Evolutionary conservation across 2,329 filamentous ascomycete genomes (phyloP), one percentile per base, ranked within the genome.

Genomic region (Epichloe baconii): DNA sequence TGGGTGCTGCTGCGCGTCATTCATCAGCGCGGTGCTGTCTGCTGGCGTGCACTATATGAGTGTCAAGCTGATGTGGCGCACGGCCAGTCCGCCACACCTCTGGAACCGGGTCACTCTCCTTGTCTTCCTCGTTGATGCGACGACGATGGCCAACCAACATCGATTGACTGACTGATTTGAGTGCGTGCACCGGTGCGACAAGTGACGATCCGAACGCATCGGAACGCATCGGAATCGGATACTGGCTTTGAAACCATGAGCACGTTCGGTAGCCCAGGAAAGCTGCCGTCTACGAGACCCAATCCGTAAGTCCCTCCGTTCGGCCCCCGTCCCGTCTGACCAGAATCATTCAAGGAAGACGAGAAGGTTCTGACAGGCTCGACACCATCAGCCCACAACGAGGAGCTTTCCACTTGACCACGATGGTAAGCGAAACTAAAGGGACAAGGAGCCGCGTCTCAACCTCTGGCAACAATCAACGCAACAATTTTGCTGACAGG

Each of bases 331-430:
- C 34, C 21, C 11, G 15, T 35, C 40, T 5, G 17, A n/a, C 15
- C 35, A 11, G 34, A 10, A 35, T 21, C 31, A 5, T 34, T 23
- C 19, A 41, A 51, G 42, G 36, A 43, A 17, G 23, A 19, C 12
- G 3, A 17, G 14, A n/a, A 49, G 46, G 36, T 34, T 45, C 48
- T 53, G 53, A 51, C 49, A 15, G 44, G 11, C 40, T 42, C 31
- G 37, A 10, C 17, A 14, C 40, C 11, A 34, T 44, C 58, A 93
- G 88, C 52, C 91, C 91, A 5, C 86, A 96, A 66, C 83, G 90
- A 61, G 91, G 51, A 94, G 88, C 61, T 97, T 97, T 64, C 91
- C 91, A n/a, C 80, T 97, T 51, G 91, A 97, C 68, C 90, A 96
- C 62, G 89, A 95, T 67, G 88, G 72, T 72, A 60, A 57, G 68